phyloP scores from a whole-genome alignment of 257 asterid species.

The Pogostemon cablin region DNA sequence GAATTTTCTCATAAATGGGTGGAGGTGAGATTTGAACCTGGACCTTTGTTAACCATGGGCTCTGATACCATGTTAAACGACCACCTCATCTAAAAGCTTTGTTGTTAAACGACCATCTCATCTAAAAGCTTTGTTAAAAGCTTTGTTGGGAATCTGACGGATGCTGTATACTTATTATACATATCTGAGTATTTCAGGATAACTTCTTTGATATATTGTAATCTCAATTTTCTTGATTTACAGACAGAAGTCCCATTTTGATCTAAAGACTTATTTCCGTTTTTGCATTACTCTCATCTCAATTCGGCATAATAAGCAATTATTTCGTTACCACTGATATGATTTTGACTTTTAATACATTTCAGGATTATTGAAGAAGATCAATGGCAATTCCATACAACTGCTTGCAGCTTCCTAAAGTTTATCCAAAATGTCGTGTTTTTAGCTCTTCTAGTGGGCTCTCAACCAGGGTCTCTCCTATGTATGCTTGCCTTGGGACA shows the following conservation, averaged over 20 bases:
- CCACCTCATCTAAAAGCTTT: too few relatives aligned
- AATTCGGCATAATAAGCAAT: neutral
- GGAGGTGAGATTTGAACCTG: too few relatives aligned
- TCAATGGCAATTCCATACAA: slow-evolving; percentile 54
- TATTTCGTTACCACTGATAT: neutral
- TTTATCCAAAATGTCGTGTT: slow-evolving; percentile 30
- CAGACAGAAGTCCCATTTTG: neutral
- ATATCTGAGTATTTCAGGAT: neutral
- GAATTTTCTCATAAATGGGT: too few relatives aligned
- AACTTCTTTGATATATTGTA: neutral
- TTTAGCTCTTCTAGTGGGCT: slow-evolving; percentile 27
- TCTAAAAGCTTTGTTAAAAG: too few relatives aligned
- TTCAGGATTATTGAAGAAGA: slow-evolving; percentile 21
- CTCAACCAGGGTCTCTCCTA: slow-evolving; percentile 33
- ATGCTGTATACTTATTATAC: too few relatives aligned
- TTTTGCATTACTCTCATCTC: neutral
- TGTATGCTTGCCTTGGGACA: slow-evolving; percentile 41
- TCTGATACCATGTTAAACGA: too few relatives aligned
- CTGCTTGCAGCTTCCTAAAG: slow-evolving; percentile 43
- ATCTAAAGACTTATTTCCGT: neutral
- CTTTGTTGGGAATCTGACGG: neutral
- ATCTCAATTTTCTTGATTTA: neutral
- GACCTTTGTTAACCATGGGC: too few relatives aligned
- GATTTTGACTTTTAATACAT: slow-evolving; percentile 1
- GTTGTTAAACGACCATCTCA: too few relatives aligned